Evolutionary conservation across 2,329 filamentous ascomycete species (phyloP).

Genomic region (Monascus ruber): DNA sequence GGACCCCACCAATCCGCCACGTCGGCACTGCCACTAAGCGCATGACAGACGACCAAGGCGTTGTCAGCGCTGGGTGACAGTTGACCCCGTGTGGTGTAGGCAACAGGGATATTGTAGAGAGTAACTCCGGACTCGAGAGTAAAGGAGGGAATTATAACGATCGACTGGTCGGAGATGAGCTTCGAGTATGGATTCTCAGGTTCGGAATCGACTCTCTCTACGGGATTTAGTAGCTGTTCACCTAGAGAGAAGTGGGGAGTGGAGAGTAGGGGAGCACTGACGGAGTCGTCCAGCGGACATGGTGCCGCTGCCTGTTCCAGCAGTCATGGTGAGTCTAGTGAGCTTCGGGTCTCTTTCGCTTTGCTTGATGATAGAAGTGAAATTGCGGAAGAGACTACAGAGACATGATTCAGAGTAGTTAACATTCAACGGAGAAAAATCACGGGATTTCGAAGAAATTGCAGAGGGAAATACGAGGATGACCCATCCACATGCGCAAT

Average conservation of each 20-base stretch:
- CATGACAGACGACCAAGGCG: conserved; percentile 50
- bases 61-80: conserved; percentile 48
- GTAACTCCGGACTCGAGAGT: conserved; percentile 85
- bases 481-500: no score
- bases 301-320: conserved; percentile 8
- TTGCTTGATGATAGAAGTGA: no score
- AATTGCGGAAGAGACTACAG: no score
- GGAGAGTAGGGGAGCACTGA: conserved; percentile 21
- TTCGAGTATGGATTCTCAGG: conserved; percentile 83
- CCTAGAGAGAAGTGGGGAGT: conserved; percentile 1
- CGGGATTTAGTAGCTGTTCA: conserved; percentile 42
- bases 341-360: no score
- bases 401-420: no score
- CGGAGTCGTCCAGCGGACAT: conserved; percentile 16
- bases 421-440: no score
- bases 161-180: conserved; percentile 78
- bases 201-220: conserved; percentile 49
- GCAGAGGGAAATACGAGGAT: no score
- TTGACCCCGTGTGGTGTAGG: conserved; percentile 52
- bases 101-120: conserved; percentile 60
- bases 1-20: conserved; percentile 48
- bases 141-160: conserved; percentile 78
- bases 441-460: no score
- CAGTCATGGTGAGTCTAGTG: conserved; percentile 10
- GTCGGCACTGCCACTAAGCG: conserved; percentile 44